Percentiles rank a stretch among this genome's conserved stretches.
Conservation (phyloP, 1,284 basidiomycete genomes). For the Naganishia cerealis region DNA sequence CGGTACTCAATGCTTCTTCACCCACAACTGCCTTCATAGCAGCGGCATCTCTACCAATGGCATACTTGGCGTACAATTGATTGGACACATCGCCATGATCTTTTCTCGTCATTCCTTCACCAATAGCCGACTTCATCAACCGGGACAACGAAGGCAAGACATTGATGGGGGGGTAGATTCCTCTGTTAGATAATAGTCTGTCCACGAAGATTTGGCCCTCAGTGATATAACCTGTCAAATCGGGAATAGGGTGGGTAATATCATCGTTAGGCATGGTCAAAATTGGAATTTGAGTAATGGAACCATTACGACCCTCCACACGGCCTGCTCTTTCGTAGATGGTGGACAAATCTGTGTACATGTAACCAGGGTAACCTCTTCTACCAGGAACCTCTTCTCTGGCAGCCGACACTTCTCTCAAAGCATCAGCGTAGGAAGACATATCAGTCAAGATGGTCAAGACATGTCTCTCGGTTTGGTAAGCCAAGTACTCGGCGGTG, state of each 20-base stretch:
- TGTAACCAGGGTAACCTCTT: conserved; percentile 87
- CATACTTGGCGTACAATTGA: conserved; percentile 96
- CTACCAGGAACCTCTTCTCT: conserved; percentile 99
- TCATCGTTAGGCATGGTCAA: conserved; percentile 99
- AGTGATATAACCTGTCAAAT: conserved; percentile 94
- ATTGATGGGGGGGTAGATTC: conserved; percentile 99
- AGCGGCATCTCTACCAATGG: conserved; percentile 94
- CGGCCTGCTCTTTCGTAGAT: conserved; percentile 99
- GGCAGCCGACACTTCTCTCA: conserved; percentile 96
- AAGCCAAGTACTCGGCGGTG: conserved; percentile 98
- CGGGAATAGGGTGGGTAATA: conserved; percentile 99
- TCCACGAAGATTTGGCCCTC: conserved; percentile 99
- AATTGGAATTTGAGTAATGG: conserved; percentile 99
- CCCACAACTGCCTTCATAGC: conserved; percentile 99
- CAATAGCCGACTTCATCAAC: conserved; percentile 99
- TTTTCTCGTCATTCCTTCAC: conserved; percentile 93
- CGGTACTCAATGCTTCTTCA: conserved; percentile 89
- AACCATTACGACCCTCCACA: conserved; percentile 95
- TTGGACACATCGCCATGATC: conserved; percentile 99
- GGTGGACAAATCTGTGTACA: conserved; percentile 93
- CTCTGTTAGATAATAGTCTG: conserved; percentile 65
- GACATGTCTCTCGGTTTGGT: conserved; percentile 99
- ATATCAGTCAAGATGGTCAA: conserved; percentile 98
- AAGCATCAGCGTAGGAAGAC: conserved; percentile 95
- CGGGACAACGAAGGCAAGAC: conserved; percentile 97